Evolutionary conservation across 2,329 filamentous ascomycete genomes (phyloP).

Genomic region (Elsinoe australis): DNA sequence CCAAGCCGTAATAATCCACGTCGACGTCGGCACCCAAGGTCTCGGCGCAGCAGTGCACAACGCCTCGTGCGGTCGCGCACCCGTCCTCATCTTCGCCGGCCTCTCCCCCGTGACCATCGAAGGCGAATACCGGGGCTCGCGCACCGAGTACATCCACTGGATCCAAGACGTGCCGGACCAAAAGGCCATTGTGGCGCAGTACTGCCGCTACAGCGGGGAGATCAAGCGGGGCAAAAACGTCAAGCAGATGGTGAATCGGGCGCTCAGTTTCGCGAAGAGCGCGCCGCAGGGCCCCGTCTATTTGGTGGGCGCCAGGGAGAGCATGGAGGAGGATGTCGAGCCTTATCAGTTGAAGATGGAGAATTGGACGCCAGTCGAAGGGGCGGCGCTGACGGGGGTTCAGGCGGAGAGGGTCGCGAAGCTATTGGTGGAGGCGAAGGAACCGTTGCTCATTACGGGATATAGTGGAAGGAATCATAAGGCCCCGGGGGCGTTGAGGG

Average conservation of each 20-base stretch:
- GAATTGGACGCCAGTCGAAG: conserved; percentile 63
- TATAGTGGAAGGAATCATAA: conserved; percentile 63
- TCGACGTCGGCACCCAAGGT: conserved; percentile 74
- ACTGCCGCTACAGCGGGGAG: conserved; percentile 76
- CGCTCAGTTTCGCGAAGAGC: conserved; percentile 70
- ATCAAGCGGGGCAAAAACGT: conserved; percentile 78
- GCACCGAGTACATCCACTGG: conserved; percentile 82
- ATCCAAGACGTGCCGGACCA: conserved; percentile 78
- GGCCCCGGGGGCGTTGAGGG: conserved; percentile 54
- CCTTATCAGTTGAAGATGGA: conserved; percentile 62
- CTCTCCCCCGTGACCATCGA: conserved; percentile 69
- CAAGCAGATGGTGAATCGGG: conserved; percentile 82
- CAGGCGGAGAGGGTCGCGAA: conserved; percentile 55
- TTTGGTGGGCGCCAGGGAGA: conserved; percentile 66
- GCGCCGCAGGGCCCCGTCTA: conserved; percentile 76
- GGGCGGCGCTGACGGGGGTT: conserved; percentile 51
- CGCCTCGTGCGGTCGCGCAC: conserved; percentile 64
- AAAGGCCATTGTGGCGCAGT: conserved; percentile 71
- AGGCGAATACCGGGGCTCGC: conserved; percentile 66
- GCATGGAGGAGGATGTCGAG: conserved; percentile 77
- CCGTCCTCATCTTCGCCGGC: conserved; percentile 70
- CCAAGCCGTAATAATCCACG: conserved; percentile 71
- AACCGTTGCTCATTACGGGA: conserved; percentile 63
- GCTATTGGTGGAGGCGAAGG: conserved; percentile 55
- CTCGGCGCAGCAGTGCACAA: conserved; percentile 74